A percentile compares a stretch with the other conserved stretches of the same genome.
phyloP scores from a whole-genome alignment of 1,139 yeast species.

The Meyerozyma athensensis region DNA sequence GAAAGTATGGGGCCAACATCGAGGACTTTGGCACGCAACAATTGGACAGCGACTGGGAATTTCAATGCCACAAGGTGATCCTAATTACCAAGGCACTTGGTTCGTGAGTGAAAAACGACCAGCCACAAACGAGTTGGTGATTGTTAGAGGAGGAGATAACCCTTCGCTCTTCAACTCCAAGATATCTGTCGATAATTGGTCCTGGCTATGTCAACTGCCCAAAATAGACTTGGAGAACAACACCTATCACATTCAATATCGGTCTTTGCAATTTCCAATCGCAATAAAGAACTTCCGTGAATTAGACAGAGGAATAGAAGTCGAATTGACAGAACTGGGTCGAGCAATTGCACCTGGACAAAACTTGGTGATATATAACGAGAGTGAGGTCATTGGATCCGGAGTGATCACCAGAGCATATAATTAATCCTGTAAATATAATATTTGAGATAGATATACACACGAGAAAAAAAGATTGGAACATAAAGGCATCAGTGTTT shows the following conservation, averaged over 20 bases:
- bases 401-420: constrained; percentile 40
- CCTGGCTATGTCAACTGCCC: constrained; percentile 38
- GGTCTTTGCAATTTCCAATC: constrained; percentile 64
- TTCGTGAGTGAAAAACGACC: constrained; percentile 68
- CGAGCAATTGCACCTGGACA: constrained; percentile 93
- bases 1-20: constrained; percentile 70
- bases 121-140: constrained; percentile 65
- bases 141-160: constrained; percentile 70
- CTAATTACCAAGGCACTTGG: constrained; percentile 75
- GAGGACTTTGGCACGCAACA: constrained; percentile 91
- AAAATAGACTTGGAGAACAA: constrained; percentile 9
- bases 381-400: constrained; percentile 69
- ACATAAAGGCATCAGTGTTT: constrained; percentile 7
- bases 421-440: background rate
- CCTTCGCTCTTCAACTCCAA: constrained; percentile 47
- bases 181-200: constrained; percentile 44
- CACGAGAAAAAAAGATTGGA: constrained; percentile 1
- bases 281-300: constrained; percentile 15
- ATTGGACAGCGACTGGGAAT: constrained; percentile 82
- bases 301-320: constrained; percentile 12
- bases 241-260: constrained; percentile 43
- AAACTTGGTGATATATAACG: constrained; percentile 66
- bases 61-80: constrained; percentile 84
- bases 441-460: background rate
- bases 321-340: constrained; percentile 39